Percentiles rank a stretch among this genome's conserved stretches.
Evolutionary conservation across 768 basidiomycete species (phyloP).

Genomic region (Lepiota brunneoincarnata): DNA sequence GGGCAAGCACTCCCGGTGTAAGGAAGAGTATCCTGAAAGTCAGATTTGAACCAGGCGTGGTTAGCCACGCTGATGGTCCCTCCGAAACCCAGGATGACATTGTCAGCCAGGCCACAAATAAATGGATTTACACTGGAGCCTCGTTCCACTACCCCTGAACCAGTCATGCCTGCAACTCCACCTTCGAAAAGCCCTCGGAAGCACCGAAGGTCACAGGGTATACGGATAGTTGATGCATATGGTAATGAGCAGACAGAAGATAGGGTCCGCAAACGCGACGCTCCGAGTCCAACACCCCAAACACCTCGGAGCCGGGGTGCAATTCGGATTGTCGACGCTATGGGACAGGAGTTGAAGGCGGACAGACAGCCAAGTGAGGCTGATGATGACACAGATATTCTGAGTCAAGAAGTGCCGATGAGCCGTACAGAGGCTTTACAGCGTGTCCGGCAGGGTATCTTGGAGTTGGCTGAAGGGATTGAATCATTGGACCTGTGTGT

Average conservation of each 20-base stretch:
- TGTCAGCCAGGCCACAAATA: slow-evolving; percentile 11
- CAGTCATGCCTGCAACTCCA: slow-evolving; percentile 10
- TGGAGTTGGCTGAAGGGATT: slow-evolving; percentile 53
- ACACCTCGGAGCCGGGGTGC: slow-evolving; percentile 32
- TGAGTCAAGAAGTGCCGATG: slow-evolving; percentile 16
- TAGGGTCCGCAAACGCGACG: neutral
- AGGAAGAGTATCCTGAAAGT: slow-evolving; percentile 68
- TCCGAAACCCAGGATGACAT: slow-evolving; percentile 16
- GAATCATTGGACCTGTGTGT: slow-evolving; percentile 57
- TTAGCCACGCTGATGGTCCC: slow-evolving; percentile 12
- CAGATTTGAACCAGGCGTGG: slow-evolving; percentile 57
- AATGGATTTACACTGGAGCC: slow-evolving; percentile 18
- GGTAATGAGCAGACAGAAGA: slow-evolving; percentile 43
- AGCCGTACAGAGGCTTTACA: slow-evolving; percentile 51
- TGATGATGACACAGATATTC: slow-evolving; percentile 17
- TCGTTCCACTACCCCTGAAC: slow-evolving; percentile 18
- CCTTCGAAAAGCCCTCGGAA: slow-evolving; percentile 31
- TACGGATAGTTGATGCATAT: slow-evolving; percentile 72
- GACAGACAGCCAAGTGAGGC: slow-evolving; percentile 17
- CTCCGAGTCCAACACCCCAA: slow-evolving; percentile 10
- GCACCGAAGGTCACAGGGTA: slow-evolving; percentile 33
- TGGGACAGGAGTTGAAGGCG: slow-evolving; percentile 58
- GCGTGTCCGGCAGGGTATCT: slow-evolving; percentile 57
- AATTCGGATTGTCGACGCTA: slow-evolving; percentile 66
- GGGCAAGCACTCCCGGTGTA: slow-evolving; percentile 54